Percentiles rank a stretch among this genome's conserved stretches.
These are phyloP conservation scores for Naematelia encephala DNA, from an alignment of 768 basidiomycete species.

Conservation along the genomic window DNA sequence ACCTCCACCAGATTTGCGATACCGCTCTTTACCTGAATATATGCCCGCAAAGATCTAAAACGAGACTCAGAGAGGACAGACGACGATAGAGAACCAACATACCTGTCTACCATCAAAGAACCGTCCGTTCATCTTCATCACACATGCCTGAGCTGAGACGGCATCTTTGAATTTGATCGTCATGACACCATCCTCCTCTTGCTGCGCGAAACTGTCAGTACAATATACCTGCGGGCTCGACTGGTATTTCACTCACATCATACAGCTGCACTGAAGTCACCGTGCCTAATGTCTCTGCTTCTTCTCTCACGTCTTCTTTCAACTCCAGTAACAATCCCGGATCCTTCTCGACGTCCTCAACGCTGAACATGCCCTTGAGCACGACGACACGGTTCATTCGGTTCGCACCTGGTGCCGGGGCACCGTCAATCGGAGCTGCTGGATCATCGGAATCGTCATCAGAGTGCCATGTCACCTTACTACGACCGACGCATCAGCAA, in stretches of 20 bases:
- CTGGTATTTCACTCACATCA: conserved; percentile 63
- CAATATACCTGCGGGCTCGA: conserved; percentile 3
- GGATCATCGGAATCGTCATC: conserved; percentile 77
- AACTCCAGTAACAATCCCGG: conserved; percentile 17
- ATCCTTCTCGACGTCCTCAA: conserved; percentile 53
- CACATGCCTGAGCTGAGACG: conserved; percentile 86
- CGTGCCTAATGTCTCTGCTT: conserved; percentile 72
- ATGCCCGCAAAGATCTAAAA: conserved; percentile 68
- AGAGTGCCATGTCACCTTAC: conserved; percentile 93
- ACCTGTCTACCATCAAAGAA: conserved; percentile 76
- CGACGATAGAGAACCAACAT: background rate
- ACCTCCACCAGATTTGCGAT: conserved; percentile 63
- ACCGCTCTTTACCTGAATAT: conserved; percentile 76
- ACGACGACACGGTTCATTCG: conserved; percentile 70
- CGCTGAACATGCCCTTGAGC: conserved; percentile 90
- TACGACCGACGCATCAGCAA: conserved; percentile 47
- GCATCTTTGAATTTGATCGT: conserved; percentile 93
- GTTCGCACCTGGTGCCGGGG: conserved; percentile 54
- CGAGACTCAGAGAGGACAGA: background rate
- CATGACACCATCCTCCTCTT: conserved; percentile 90
- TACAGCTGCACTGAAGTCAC: conserved; percentile 94
- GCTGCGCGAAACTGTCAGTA: conserved; percentile 56
- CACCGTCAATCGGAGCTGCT: conserved; percentile 31
- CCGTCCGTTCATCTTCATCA: conserved; percentile 92
- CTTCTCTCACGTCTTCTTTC: conserved; percentile 25